Conservation (phyloP, 345 rosid species). For the Abelmoschus esculentus region DNA sequence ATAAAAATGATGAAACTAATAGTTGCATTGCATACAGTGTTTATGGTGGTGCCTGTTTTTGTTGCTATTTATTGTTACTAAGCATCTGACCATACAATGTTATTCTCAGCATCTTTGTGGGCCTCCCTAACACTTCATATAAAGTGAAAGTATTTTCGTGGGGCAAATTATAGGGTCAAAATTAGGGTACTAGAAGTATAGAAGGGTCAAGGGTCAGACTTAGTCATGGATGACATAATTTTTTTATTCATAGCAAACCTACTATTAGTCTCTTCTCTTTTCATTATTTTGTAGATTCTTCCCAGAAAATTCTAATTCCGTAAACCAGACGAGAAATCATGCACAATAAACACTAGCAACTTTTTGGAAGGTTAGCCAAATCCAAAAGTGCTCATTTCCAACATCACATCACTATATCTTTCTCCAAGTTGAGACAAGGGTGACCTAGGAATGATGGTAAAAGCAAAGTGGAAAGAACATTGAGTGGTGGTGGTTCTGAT, state of each 20-base stretch:
- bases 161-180: neutral
- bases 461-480: slow-evolving; percentile 1
- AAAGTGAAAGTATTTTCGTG: neutral
- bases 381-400: neutral
- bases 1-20: neutral
- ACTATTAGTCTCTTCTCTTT: neutral
- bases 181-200: neutral
- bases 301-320: neutral
- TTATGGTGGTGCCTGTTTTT: neutral
- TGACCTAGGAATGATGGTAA: slow-evolving; percentile 5
- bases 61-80: neutral
- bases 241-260: slow-evolving; percentile 6
- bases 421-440: no score
- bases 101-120: slow-evolving; percentile 1
- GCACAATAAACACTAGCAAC: neutral
- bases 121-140: neutral
- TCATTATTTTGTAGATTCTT: neutral
- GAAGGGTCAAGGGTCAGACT: neutral
- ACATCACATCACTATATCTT: neutral
- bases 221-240: slow-evolving; percentile 3
- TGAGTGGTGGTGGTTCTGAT: slow-evolving; percentile 6
- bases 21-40: neutral
- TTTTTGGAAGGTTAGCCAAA: neutral
- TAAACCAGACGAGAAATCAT: neutral
- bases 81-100: neutral